These are phyloP conservation scores for Raphanus raphanistrum DNA, from an alignment of 345 rosid species.

Conservation along the genomic window DNA sequence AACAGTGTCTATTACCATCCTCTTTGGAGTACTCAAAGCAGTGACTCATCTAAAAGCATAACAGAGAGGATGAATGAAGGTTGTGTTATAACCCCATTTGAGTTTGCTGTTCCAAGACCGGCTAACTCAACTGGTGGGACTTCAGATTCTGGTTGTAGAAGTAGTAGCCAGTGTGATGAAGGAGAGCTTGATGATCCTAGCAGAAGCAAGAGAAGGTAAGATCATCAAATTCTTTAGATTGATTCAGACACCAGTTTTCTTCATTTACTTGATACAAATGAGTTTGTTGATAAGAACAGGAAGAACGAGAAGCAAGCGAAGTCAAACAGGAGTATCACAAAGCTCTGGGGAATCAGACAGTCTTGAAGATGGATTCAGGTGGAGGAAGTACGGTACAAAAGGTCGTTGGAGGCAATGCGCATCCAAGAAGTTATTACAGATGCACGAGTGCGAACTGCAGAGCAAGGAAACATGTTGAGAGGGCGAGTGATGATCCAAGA, in stretches of 20 bases:
- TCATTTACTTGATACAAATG: not conserved
- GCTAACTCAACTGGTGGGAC: conserved; percentile 42
- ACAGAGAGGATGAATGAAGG: conserved; percentile 40
- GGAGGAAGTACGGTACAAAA: conserved; percentile 99
- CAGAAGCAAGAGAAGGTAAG: conserved; percentile 75
- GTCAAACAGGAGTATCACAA: conserved; percentile 54
- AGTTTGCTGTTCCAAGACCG: conserved; percentile 33
- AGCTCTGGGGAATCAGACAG: conserved; percentile 67
- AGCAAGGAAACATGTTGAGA: conserved; percentile 90
- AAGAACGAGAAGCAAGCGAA: conserved; percentile 61
- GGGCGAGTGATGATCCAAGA: conserved; percentile 85
- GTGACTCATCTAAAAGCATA: conserved; percentile 48
- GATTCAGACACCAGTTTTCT: not conserved
- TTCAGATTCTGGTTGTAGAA: conserved; percentile 65
- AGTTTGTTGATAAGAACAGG: conserved; percentile 33
- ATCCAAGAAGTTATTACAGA: conserved; percentile 96
- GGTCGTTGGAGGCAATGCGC: conserved; percentile 88
- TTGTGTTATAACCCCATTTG: conserved; percentile 30
- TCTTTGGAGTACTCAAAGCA: conserved; percentile 49
- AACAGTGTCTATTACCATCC: conserved; percentile 29
- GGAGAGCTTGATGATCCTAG: conserved; percentile 59
- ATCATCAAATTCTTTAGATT: not conserved
- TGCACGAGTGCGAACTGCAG: conserved; percentile 80
- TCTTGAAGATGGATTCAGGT: conserved; percentile 87
- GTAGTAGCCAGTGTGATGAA: conserved; percentile 66